These are phyloP conservation scores for Cryptosporidium baileyi DNA, from an alignment of 169 alveolate genomes.

Conservation along the genomic window DNA sequence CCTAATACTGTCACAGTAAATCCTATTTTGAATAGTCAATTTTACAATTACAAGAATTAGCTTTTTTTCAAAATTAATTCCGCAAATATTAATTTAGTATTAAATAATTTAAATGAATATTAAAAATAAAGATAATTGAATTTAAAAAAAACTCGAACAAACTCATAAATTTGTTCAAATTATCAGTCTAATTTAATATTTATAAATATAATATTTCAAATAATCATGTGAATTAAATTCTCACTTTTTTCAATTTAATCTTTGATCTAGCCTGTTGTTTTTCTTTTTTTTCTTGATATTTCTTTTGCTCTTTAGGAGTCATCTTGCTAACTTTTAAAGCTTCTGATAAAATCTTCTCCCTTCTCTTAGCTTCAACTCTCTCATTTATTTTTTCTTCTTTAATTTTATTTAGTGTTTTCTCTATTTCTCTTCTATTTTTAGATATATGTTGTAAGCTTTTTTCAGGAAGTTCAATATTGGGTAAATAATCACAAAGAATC, in stretches of 20 bases:
- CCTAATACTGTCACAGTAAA: neutral
- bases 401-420: neutral
- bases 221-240: neutral
- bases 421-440: conserved; percentile 20
- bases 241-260: conserved; percentile 15
- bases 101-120: neutral
- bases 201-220: too few species aligned
- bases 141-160: neutral
- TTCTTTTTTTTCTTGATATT: conserved; percentile 62
- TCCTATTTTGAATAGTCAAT: neutral
- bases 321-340: conserved; percentile 20
- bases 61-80: neutral
- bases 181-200: neutral
- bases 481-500: neutral
- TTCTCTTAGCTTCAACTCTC: conserved; percentile 17
- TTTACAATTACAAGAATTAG: neutral
- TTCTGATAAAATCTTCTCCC: conserved; percentile 35
- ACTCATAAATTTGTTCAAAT: neutral
- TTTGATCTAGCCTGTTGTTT: conserved; percentile 41
- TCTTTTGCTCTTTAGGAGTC: conserved; percentile 67
- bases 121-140: neutral
- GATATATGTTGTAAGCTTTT: conserved; percentile 42
- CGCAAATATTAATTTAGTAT: neutral
- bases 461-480: conserved; percentile 6
- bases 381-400: neutral